Percentiles rank a stretch among this genome's conserved stretches.
Conservation (phyloP, 306 rosid genomes). For the Cucurbita argyrosperma region DNA sequence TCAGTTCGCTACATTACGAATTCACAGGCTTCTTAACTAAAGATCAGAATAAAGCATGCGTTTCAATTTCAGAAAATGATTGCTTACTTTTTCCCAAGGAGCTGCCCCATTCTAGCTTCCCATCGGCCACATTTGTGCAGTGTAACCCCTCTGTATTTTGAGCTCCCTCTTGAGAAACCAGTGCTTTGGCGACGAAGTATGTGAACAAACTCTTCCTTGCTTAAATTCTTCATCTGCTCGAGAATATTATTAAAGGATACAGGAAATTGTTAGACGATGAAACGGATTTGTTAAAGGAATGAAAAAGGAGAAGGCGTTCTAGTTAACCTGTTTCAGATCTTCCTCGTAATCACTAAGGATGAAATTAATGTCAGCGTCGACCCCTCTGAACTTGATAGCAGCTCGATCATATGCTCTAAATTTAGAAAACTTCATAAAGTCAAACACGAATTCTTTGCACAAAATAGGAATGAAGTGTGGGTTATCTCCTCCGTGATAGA, state of each 20-base stretch:
- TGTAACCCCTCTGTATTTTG: slow-evolving; percentile 92
- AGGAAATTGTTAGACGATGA: slow-evolving; percentile 5
- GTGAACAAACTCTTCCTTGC: slow-evolving; percentile 93
- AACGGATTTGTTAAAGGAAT: neutral
- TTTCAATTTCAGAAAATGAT: slow-evolving; percentile 18
- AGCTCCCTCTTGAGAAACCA: slow-evolving; percentile 94
- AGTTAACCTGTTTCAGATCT: slow-evolving; percentile 75
- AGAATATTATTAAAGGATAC: slow-evolving; percentile 1
- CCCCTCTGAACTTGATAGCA: slow-evolving; percentile 93
- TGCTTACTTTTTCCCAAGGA: slow-evolving; percentile 99
- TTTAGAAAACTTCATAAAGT: slow-evolving; percentile 2
- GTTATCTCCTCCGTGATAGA: neutral
- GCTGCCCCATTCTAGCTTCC: slow-evolving; percentile 99
- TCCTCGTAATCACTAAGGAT: slow-evolving; percentile 82
- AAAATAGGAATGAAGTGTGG: neutral
- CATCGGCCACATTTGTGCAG: slow-evolving; percentile 98
- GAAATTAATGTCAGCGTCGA: slow-evolving; percentile 95
- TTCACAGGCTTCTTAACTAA: slow-evolving; percentile 12
- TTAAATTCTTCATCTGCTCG: slow-evolving; percentile 62
- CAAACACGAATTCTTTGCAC: neutral
- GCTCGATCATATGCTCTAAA: slow-evolving; percentile 96
- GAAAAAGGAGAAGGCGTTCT: neutral
- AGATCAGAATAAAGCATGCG: neutral
- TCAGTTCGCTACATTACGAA: slow-evolving; percentile 11
- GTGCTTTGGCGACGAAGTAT: slow-evolving; percentile 92